These are phyloP conservation scores for Penicillium sclerotiorum DNA, from an alignment of 2,329 filamentous ascomycete species.

Conservation along the genomic window DNA sequence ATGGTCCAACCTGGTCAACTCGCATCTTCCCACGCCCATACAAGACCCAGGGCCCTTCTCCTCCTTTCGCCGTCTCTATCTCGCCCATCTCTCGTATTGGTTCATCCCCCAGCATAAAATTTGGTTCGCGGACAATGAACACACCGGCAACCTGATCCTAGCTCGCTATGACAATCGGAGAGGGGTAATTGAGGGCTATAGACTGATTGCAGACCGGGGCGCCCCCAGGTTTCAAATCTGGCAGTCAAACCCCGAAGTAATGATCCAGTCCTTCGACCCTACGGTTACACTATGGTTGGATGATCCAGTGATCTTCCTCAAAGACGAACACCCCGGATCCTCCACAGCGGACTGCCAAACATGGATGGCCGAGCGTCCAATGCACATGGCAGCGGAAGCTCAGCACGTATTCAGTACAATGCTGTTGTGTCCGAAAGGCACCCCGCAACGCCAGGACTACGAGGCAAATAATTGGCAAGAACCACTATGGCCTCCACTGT, in stretches of 20 bases:
- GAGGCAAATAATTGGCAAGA: conserved; percentile 41
- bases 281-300: conserved; percentile 72
- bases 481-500: conserved; percentile 74
- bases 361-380: conserved; percentile 47
- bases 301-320: conserved; percentile 68
- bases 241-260: conserved; percentile 65
- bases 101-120: conserved; percentile 78
- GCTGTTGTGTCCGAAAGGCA: conserved; percentile 59
- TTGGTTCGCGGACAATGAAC: conserved; percentile 78
- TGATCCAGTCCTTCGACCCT: conserved; percentile 74
- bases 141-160: conserved; percentile 74
- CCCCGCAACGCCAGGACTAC: conserved; percentile 37
- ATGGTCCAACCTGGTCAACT: conserved; percentile 72
- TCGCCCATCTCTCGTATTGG: conserved; percentile 77
- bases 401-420: conserved; percentile 67
- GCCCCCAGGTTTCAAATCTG: conserved; percentile 62
- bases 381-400: conserved; percentile 57
- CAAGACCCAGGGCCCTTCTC: conserved; percentile 59
- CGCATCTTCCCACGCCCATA: conserved; percentile 64
- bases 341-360: conserved; percentile 27
- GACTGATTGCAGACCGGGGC: conserved; percentile 67
- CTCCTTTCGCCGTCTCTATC: conserved; percentile 72
- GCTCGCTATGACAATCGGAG: conserved; percentile 73
- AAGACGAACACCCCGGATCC: conserved; percentile 26
- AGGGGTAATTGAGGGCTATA: conserved; percentile 79